These are phyloP conservation scores for Lanmaoa rubissima DNA, from an alignment of 768 basidiomycete genomes.

Conservation along the genomic window DNA sequence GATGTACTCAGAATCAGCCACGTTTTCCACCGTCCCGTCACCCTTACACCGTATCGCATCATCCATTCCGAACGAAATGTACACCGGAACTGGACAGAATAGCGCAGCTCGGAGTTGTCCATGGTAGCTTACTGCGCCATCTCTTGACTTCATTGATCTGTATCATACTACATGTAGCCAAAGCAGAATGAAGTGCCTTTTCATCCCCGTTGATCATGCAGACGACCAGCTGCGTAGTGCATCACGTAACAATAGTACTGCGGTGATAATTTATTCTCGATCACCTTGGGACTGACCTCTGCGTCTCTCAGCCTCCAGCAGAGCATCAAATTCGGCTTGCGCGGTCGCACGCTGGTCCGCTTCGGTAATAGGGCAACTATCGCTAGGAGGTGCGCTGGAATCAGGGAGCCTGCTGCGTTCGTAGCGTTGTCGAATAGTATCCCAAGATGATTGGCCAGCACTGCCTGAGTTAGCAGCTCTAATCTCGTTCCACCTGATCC, in stretches of 20 bases:
- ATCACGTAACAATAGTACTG: not conserved
- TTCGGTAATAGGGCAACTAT: slow-evolving; percentile 10
- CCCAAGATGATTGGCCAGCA: slow-evolving; percentile 59
- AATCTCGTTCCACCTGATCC: slow-evolving; percentile 65
- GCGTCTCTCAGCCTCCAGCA: slow-evolving; percentile 57
- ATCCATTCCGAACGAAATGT: slow-evolving; percentile 8
- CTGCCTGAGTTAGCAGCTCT: slow-evolving; percentile 50
- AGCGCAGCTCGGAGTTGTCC: slow-evolving; percentile 7
- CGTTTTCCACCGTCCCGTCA: not conserved
- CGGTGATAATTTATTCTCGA: not conserved
- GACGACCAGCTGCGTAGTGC: not conserved
- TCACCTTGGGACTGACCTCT: slow-evolving; percentile 25
- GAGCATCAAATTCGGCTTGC: slow-evolving; percentile 57
- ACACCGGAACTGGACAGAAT: slow-evolving; percentile 4
- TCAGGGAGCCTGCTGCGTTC: slow-evolving; percentile 34
- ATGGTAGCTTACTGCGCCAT: slow-evolving; percentile 2
- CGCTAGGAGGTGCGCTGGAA: slow-evolving; percentile 3
- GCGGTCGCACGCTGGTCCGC: slow-evolving; percentile 40
- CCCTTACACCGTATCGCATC: slow-evolving; percentile 4
- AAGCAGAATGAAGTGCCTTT: not conserved
- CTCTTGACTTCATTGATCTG: slow-evolving; percentile 4
- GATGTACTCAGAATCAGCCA: slow-evolving; percentile 6
- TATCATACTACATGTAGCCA: slow-evolving; percentile 5
- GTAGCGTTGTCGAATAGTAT: slow-evolving; percentile 59
- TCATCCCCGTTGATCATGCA: not conserved